Base-by-base conservation (phyloP, 306 rosid genomes). In the Corylus americana region DNA sequence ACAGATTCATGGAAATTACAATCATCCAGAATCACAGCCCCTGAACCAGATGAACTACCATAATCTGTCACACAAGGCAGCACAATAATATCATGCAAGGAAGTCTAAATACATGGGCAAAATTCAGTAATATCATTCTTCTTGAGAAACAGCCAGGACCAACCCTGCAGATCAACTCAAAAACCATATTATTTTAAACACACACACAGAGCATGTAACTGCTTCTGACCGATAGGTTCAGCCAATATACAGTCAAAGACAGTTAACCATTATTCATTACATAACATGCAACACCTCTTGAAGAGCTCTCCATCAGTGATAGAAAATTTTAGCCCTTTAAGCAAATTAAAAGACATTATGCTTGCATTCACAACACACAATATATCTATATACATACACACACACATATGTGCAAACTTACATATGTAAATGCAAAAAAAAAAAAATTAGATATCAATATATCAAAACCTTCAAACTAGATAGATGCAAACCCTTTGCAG, bases 1-100 rank as follows among this genome's bases (percentile, higher is more conserved):
- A 95, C 99, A 74, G 98, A 92, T 86, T 95, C 99, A 18, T 93
- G 99, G 84, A 95, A 95, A 87, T 95, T 95, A 74, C 98, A 95
- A 82, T 93, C 98, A 77, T 95, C 99, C 48, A 93, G 93, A 71
- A 90, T 68, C 69, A 95, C 96, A 25, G 91, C 80, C 69, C 94
- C 93, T 59, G 86, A 78, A 61, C 88, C 90, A 73, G 77, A 79
- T 39, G 98, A 89, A 78, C 90, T 85, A 79, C 89, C 85, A 81
- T 92, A 90, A 83, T 90, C 97, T 93, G 96, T 78, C 74, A 81
- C 54, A 83, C 70, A 76, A 80, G 57, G 76, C 14, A 74, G 75
- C 50, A 74, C 11, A 82, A 76, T 17, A 22, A 81, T 44, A 67
- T 78, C 63, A 81, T 55, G 59, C 31, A 77, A 74, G 74, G 75